Percentiles rank a stretch among this genome's conserved stretches.
These are phyloP conservation scores for Corinectria fuckeliana DNA, from an alignment of 2,329 filamentous ascomycete genomes.

Conservation along the genomic window DNA sequence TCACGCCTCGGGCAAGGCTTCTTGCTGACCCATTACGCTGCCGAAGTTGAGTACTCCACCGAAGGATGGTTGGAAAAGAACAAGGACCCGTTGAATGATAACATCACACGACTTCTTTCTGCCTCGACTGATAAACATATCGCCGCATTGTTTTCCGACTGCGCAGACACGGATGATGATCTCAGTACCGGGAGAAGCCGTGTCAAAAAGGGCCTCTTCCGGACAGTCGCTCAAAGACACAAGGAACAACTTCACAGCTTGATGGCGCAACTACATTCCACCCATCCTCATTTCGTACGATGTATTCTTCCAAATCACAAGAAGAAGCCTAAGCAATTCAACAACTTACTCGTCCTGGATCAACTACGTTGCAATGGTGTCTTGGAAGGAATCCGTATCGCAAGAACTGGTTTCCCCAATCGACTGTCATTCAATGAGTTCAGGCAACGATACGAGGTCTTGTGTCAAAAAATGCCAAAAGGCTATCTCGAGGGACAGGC, in stretches of 20 bases:
- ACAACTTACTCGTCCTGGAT: conserved; percentile 89
- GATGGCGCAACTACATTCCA: conserved; percentile 93
- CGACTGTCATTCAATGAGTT: conserved; percentile 92
- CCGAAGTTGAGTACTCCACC: conserved; percentile 96
- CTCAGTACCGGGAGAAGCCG: conserved; percentile 71
- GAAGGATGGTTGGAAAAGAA: conserved; percentile 98
- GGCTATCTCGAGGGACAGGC: conserved; percentile 91
- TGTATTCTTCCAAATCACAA: conserved; percentile 99
- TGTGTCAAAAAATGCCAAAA: conserved; percentile 87
- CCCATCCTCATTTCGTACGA: conserved; percentile 96
- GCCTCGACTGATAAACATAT: conserved; percentile 83
- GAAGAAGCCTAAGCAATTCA: conserved; percentile 92
- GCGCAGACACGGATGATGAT: conserved; percentile 81
- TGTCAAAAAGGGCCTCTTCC: conserved; percentile 96
- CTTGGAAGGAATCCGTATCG: conserved; percentile 96
- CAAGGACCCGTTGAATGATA: conserved; percentile 98
- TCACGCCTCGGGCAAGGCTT: conserved; percentile 91
- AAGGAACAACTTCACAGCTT: conserved; percentile 98
- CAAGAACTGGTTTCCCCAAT: conserved; percentile 95
- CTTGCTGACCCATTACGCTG: conserved; percentile 94
- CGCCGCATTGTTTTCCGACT: conserved; percentile 85
- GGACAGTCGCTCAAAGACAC: conserved; percentile 94
- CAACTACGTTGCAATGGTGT: conserved; percentile 99
- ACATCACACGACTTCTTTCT: conserved; percentile 87
- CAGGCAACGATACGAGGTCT: conserved; percentile 91